These are phyloP conservation scores for Glycine soja DNA, from an alignment of 306 rosid species.

Conservation along the genomic window DNA sequence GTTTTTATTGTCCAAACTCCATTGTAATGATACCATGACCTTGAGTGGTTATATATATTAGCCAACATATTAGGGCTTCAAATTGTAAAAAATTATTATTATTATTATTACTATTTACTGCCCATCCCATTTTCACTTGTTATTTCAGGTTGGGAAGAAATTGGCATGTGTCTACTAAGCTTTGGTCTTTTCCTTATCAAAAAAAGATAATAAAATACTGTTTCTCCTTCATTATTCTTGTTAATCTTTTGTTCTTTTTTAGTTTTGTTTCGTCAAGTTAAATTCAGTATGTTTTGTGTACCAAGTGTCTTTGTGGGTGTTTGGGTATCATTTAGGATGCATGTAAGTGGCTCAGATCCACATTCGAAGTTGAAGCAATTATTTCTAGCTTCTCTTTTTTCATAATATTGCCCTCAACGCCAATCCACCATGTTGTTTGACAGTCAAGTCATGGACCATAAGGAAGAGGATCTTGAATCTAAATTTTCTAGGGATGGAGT, in stretches of 20 bases:
- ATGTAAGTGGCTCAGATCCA: too few relatives aligned
- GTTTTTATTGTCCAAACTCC: neutral
- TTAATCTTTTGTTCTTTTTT: neutral
- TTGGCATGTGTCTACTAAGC: conserved; percentile 1
- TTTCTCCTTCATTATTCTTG: conserved; percentile 8
- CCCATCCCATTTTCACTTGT: conserved; percentile 18
- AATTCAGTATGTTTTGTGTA: conserved; percentile 26
- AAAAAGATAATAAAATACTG: neutral
- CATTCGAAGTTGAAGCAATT: too few relatives aligned
- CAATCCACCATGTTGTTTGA: neutral
- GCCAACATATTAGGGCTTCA: neutral
- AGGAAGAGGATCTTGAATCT: conserved; percentile 37
- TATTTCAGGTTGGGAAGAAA: conserved; percentile 2
- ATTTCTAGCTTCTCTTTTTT: too few relatives aligned
- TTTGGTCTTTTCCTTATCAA: neutral
- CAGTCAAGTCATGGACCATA: conserved; percentile 8
- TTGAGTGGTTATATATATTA: conserved; percentile 4
- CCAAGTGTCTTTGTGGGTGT: neutral
- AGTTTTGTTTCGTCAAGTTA: conserved; percentile 5
- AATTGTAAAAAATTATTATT: neutral
- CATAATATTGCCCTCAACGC: too few relatives aligned
- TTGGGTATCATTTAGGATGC: too few relatives aligned
- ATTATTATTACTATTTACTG: neutral
- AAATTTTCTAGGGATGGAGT: conserved; percentile 16
- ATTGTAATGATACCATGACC: conserved; percentile 16